Evolutionary conservation across 306 rosid species (phyloP).

Genomic region (Cicer bijugum): DNA sequence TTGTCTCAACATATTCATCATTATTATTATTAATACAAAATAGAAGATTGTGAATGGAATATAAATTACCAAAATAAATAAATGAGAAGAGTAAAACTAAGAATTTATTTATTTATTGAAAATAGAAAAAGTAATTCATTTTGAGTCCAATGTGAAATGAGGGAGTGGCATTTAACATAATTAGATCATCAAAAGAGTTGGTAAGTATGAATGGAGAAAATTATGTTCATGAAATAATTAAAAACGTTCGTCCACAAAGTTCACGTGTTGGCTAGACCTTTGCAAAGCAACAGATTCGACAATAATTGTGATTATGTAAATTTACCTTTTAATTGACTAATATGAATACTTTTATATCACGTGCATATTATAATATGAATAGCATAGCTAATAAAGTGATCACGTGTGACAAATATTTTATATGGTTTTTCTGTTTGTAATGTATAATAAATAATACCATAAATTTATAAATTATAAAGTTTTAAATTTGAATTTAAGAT

Average conservation of each 20-base stretch:
- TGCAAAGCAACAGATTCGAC: constrained; percentile 33
- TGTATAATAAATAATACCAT: no score
- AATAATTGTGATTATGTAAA: constrained; percentile 26
- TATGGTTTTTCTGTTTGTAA: background rate
- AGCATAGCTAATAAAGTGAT: background rate
- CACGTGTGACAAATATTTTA: background rate
- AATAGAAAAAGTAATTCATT: no score
- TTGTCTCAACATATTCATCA: no score
- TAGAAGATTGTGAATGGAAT: no score
- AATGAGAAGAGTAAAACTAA: no score
- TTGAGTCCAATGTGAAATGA: no score
- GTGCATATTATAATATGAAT: constrained; percentile 26
- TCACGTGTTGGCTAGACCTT: constrained; percentile 37
- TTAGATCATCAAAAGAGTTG: background rate
- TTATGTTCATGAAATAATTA: background rate
- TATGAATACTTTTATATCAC: constrained; percentile 24
- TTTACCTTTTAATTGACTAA: background rate
- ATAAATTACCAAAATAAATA: no score
- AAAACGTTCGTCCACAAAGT: constrained; percentile 4
- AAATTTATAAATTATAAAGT: no score
- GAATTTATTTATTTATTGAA: no score
- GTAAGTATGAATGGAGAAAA: constrained; percentile 1
- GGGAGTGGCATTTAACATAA: no score
- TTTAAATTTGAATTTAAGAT: no score
- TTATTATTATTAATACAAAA: no score